Conservation (phyloP, 2,329 filamentous ascomycete species). For the Colletotrichum orbiculare region DNA sequence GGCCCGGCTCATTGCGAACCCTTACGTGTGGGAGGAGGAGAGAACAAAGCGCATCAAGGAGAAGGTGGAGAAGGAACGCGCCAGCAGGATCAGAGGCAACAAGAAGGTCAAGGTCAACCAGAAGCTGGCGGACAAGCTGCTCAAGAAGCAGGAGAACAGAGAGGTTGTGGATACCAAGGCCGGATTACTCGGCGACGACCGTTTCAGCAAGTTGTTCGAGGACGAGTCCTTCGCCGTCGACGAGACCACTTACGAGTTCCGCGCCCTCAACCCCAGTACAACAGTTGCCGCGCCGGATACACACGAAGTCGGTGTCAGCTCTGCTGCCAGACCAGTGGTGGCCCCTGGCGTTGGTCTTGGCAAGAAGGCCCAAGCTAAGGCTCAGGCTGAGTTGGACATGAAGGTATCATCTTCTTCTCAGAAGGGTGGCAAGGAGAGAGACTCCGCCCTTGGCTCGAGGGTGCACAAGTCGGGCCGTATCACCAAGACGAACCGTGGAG, state of each 20-base stretch:
- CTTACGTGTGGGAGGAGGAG: slow-evolving; percentile 93
- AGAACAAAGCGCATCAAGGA: slow-evolving; percentile 90
- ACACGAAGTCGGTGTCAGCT: slow-evolving; percentile 34
- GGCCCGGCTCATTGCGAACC: slow-evolving; percentile 90
- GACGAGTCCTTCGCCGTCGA: slow-evolving; percentile 94
- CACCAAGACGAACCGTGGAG: slow-evolving; percentile 56
- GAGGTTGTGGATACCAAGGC: slow-evolving; percentile 67
- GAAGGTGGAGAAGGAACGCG: slow-evolving; percentile 97
- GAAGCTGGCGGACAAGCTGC: slow-evolving; percentile 78
- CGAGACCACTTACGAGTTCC: slow-evolving; percentile 88
- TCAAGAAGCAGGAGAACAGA: slow-evolving; percentile 72
- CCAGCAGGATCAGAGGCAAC: slow-evolving; percentile 90
- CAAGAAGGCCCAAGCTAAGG: slow-evolving; percentile 24
- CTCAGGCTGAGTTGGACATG: slow-evolving; percentile 64
- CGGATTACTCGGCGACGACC: slow-evolving; percentile 82
- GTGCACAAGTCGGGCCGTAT: slow-evolving; percentile 61
- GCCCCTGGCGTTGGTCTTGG: slow-evolving; percentile 28
- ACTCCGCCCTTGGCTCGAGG: slow-evolving; percentile 68
- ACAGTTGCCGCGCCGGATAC: slow-evolving; percentile 37
- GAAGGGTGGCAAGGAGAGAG: slow-evolving; percentile 66
- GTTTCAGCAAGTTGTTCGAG: slow-evolving; percentile 90
- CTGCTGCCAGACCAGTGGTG: slow-evolving; percentile 20
- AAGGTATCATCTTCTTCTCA: slow-evolving; percentile 77
- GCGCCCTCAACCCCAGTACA: slow-evolving; percentile 89
- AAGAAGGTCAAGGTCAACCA: slow-evolving; percentile 99